Base-by-base conservation (phyloP, 208 protist genomes). In the Plasmodiophora brassicae region DNA sequence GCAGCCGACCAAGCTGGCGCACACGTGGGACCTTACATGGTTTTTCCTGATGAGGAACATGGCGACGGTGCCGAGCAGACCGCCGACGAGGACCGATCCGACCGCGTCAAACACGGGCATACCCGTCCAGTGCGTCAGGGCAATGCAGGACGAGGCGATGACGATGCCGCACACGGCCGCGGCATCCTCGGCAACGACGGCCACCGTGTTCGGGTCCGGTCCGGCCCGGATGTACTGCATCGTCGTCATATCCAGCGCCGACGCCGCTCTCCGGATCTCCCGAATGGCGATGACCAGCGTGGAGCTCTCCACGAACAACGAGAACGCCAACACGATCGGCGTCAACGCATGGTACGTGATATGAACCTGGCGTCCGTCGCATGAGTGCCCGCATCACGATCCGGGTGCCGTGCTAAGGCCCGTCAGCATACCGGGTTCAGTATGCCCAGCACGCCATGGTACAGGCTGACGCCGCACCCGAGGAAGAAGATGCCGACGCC, bases 11-110 rank as follows among this genome's bases (percentile, higher is more conserved):
- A n/a, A n/a, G n/a, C n/a, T n/a, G n/a, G n/a, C n/a, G n/a, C n/a
- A n/a, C n/a, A n/a, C n/a, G n/a, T n/a, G n/a, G n/a, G n/a, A n/a
- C n/a, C n/a, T n/a, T 32, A 44, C 65, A 32, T 78, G 65, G n/a
- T 78, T 78, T 32, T 78, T 78, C 14, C 65, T 5, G n/a, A 78
- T 78, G 5, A 78, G 65, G 65, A 78, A 78, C 65, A 78, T 78
- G n/a, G 65, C 65, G 5, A 78, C 65, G 5, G 41, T 38, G n/a
- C 65, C 65, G 5, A 78, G n/a, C 5, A 78, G n/a, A 5, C 65
- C 65, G 65, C 65, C 65, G 65, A 78, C 65, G 41, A 32, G 32
- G 41, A 78, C 41, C n/a, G 65, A 78, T 32, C 65, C 65, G 65
- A 5, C 5, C 32, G 65, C 65, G 41, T 78, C 65, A 78, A 78